Evolutionary conservation across 2,329 filamentous ascomycete species (phyloP), one percentile per base, ranked within the genome.

Genomic region (Pyricularia pennisetigena): DNA sequence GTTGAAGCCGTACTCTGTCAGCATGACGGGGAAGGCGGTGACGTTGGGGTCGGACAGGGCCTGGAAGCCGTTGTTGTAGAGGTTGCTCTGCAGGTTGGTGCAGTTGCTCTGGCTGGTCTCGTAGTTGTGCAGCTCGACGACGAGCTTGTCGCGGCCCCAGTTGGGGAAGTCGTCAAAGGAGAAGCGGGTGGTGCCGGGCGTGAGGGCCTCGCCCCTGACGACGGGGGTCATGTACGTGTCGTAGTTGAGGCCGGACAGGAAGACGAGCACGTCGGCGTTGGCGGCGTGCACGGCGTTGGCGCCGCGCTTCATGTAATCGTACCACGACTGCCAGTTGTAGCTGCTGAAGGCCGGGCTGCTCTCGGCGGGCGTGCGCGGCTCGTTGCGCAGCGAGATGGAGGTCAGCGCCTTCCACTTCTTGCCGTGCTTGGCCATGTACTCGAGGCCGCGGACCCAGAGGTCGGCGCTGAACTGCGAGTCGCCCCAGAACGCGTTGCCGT

Each of bases 381-480:
- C 80, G 73, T 82, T 82, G 57, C 80, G 79, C 12, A 82, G 74
- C 14, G 79, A 78, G 71, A 80, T 79, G 2, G 78, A 78, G 4
- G 76, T 77, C 23, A 82, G 74, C 9, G 76, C 76, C 0, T 77
- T 73, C 80, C 80, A 82, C 3, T 73, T 73, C 62, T 80, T 76
- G 16, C 29, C 80, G 69, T 85, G 82, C 3, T 79, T 74, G 0
- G 82, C 80, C 80, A 87, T 86, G 71, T 80, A 87, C 0, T 77
- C 74, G 12, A 85, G 75, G 0, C 84, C 85, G 9, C 85, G 78
- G 24, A 80, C 78, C 85, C 85, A 88, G 28, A 85, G 85, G 1
- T 77, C 75, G 2, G 82, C 79, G 69, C 83, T 75, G 70, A 86
- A 88, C 71, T 83, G 80, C 1, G 75, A 80, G 71, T 86, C 84